Evolutionary conservation across 257 asterid genomes (phyloP).

Genomic region (Lycium barbarum): DNA sequence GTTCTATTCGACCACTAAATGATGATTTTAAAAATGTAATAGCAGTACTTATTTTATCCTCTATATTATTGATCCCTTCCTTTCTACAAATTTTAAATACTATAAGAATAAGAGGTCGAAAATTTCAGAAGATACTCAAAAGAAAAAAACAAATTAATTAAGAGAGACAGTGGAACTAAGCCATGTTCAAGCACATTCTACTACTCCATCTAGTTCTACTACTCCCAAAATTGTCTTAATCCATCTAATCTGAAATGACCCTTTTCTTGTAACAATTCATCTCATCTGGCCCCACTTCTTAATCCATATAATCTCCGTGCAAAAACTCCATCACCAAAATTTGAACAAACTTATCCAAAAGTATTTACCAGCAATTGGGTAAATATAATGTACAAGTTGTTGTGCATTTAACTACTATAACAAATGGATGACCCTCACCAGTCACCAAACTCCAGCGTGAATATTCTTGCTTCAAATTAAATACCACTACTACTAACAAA

Average conservation of each 20-base stretch:
- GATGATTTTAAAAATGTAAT: too few relatives aligned
- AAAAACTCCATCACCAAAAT: background rate
- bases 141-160: background rate
- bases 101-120: too few relatives aligned
- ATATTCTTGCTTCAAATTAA: background rate
- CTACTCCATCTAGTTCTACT: background rate
- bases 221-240: too few relatives aligned
- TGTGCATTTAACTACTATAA: background rate
- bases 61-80: too few relatives aligned
- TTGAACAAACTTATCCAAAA: background rate
- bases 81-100: too few relatives aligned
- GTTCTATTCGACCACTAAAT: background rate
- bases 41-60: too few relatives aligned
- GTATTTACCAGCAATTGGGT: background rate
- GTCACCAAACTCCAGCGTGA: background rate
- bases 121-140: too few relatives aligned
- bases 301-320: background rate
- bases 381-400: background rate
- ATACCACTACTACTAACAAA: background rate
- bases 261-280: background rate
- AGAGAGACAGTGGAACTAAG: background rate
- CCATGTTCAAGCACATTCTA: background rate
- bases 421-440: background rate
- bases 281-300: background rate
- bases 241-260: too few relatives aligned